Conservation (phyloP, 345 rosid genomes). For the Boechera divaricarpa region DNA sequence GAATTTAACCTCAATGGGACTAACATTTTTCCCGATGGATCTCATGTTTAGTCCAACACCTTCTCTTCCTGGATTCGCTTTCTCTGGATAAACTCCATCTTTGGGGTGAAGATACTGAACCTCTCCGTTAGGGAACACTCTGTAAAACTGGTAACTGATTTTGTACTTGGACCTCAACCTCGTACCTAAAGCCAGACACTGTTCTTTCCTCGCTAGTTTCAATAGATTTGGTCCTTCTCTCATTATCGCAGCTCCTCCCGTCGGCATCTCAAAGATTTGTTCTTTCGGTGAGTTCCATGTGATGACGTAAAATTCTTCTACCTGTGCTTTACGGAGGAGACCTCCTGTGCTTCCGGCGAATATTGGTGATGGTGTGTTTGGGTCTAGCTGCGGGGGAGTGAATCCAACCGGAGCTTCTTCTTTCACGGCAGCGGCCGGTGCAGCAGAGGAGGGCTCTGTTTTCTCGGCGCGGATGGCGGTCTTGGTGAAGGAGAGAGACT, state of each 20-base stretch:
- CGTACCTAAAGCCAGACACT: slow-evolving; percentile 83
- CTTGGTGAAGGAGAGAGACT: slow-evolving; percentile 42
- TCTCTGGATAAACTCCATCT: slow-evolving; percentile 90
- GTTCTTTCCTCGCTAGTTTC: slow-evolving; percentile 86
- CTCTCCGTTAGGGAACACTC: slow-evolving; percentile 86
- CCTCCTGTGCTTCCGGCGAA: slow-evolving; percentile 87
- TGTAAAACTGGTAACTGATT: slow-evolving; percentile 85
- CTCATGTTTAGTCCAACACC: slow-evolving; percentile 80
- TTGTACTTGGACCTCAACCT: slow-evolving; percentile 88
- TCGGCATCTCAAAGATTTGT: slow-evolving; percentile 87
- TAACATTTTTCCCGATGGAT: slow-evolving; percentile 79
- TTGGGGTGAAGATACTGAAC: slow-evolving; percentile 90
- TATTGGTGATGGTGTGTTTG: slow-evolving; percentile 80
- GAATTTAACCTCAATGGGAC: slow-evolving; percentile 83
- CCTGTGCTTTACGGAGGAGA: slow-evolving; percentile 69
- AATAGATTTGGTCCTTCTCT: slow-evolving; percentile 83
- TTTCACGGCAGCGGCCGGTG: slow-evolving; percentile 30
- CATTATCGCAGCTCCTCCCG: slow-evolving; percentile 88
- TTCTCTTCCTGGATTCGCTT: slow-evolving; percentile 77
- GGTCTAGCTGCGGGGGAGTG: slow-evolving; percentile 74
- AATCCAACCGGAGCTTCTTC: slow-evolving; percentile 69
- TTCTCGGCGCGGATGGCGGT: slow-evolving; percentile 42
- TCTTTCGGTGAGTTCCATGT: slow-evolving; percentile 88
- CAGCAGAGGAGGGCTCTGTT: slow-evolving; percentile 42
- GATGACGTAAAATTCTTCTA: slow-evolving; percentile 83